A percentile compares a stretch with the other conserved stretches of the same genome.
phyloP scores from a whole-genome alignment of 176 grass and related monocot species.

The Elaeis guineensis region DNA sequence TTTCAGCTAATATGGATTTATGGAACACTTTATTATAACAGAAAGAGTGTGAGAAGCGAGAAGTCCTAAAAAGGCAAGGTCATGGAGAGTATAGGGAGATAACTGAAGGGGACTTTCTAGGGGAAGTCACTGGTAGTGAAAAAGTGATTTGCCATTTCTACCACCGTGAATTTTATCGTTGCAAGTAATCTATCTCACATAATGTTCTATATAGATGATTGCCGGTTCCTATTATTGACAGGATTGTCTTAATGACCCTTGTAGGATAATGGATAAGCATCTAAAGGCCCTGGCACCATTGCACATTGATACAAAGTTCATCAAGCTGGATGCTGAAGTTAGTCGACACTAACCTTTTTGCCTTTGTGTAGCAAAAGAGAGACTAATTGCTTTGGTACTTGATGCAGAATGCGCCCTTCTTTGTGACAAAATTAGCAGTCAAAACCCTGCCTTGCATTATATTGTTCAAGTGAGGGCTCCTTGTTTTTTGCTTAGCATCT shows the following conservation, averaged over 20 bases:
- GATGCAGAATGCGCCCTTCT: slow-evolving; percentile 87
- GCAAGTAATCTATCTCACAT: slow-evolving; percentile 51
- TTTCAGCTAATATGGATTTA: not conserved
- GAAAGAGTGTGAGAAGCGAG: slow-evolving; percentile 94
- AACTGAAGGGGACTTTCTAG: slow-evolving; percentile 94
- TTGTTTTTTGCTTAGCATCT: not conserved
- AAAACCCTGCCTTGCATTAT: slow-evolving; percentile 80
- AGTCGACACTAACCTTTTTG: slow-evolving; percentile 18
- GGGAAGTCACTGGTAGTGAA: slow-evolving; percentile 89
- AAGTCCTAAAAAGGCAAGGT: slow-evolving; percentile 82
- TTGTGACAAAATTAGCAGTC: slow-evolving; percentile 72
- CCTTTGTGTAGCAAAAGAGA: not conserved
- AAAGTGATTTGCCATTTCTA: slow-evolving; percentile 93
- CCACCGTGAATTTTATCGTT: slow-evolving; percentile 95
- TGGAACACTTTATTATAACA: slow-evolving; percentile 24
- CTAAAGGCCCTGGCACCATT: slow-evolving; percentile 64
- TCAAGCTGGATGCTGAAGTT: slow-evolving; percentile 95
- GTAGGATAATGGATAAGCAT: slow-evolving; percentile 99
- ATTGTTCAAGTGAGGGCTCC: slow-evolving; percentile 62
- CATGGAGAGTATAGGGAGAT: slow-evolving; percentile 90
- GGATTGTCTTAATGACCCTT: slow-evolving; percentile 9
- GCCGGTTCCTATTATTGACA: slow-evolving; percentile 6
- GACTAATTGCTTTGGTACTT: slow-evolving; percentile 24
- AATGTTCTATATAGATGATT: slow-evolving; percentile 5
- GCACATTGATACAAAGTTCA: slow-evolving; percentile 72